Percentiles rank a stretch among this genome's conserved stretches.
phyloP scores from a whole-genome alignment of 331 rosid species.

The Quercus tomentella region DNA sequence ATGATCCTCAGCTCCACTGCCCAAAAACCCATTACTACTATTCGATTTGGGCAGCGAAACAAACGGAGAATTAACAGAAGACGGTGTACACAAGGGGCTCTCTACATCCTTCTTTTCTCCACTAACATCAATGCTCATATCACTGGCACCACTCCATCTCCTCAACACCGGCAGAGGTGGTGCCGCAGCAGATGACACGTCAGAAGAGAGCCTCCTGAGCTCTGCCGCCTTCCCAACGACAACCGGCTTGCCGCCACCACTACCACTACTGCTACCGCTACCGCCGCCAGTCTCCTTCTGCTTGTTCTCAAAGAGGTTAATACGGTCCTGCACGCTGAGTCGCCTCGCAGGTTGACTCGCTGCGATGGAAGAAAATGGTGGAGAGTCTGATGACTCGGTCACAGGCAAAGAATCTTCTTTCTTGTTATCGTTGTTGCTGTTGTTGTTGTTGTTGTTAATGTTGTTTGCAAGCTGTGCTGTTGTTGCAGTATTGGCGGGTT shows the following conservation, averaged over 20 bases:
- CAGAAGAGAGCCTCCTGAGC: constrained; percentile 67
- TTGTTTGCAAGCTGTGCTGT: too few relatives aligned
- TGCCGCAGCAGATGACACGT: constrained; percentile 30
- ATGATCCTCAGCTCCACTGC: too few relatives aligned
- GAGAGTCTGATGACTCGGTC: constrained; percentile 13
- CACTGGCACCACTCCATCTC: constrained; percentile 95
- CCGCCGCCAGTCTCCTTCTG: constrained; percentile 67
- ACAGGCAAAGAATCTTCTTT: constrained; percentile 17
- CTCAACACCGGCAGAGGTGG: constrained; percentile 28
- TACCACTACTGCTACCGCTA: constrained; percentile 20
- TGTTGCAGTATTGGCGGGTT: neutral
- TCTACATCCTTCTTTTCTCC: constrained; percentile 66
- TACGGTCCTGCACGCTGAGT: constrained; percentile 94
- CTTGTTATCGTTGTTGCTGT: constrained; percentile 24
- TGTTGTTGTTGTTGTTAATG: neutral
- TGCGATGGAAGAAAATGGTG: constrained; percentile 10
- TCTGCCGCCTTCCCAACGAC: constrained; percentile 59
- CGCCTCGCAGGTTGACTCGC: constrained; percentile 56
- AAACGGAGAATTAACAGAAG: constrained; percentile 37
- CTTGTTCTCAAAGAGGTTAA: constrained; percentile 90
- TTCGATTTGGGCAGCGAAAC: constrained; percentile 26
- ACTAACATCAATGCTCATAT: constrained; percentile 88
- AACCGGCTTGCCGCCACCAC: constrained; percentile 38
- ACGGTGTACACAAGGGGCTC: constrained; percentile 65
- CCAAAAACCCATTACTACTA: too few relatives aligned